A percentile compares a stretch with the other conserved stretches of the same genome.
Conservation (phyloP, 768 basidiomycete species). For the Dioszegia hungarica region DNA sequence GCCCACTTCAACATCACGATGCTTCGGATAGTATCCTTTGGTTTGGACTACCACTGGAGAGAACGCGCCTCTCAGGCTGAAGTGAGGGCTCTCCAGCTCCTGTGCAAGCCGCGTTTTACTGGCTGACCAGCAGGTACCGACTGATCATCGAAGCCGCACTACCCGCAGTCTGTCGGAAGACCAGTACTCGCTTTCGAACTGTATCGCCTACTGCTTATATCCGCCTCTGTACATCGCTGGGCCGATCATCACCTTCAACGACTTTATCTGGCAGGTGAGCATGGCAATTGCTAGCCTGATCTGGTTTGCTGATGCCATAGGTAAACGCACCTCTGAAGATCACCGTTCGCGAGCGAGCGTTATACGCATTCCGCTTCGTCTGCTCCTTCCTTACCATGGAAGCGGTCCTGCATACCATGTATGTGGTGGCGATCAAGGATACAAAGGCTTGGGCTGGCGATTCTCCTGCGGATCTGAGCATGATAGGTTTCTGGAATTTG, state of each 20-base stretch:
- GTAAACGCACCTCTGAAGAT: conserved; percentile 60
- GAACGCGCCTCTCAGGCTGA: conserved; percentile 46
- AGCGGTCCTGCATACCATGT: conserved; percentile 85
- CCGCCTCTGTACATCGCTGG: conserved; percentile 93
- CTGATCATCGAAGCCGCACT: conserved; percentile 61
- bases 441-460: conserved; percentile 62
- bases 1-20: conserved; percentile 93
- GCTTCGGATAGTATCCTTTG: conserved; percentile 86
- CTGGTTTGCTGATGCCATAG: conserved; percentile 48
- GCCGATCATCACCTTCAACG: conserved; percentile 92
- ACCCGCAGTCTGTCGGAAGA: conserved; percentile 56
- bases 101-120: background rate
- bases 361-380: conserved; percentile 68
- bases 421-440: conserved; percentile 94
- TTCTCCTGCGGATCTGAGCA: conserved; percentile 71
- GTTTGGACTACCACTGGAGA: conserved; percentile 83
- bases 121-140: conserved; percentile 11
- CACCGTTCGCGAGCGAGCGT: conserved; percentile 49
- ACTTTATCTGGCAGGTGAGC: conserved; percentile 86
- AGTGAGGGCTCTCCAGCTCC: too few relatives aligned
- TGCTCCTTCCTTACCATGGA: conserved; percentile 79
- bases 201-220: conserved; percentile 80
- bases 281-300: background rate
- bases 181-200: conserved; percentile 66
- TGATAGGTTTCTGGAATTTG: conserved; percentile 97